These are phyloP conservation scores for Pichia pseudocactophila DNA, from an alignment of 805 yeast species.

Conservation along the genomic window DNA sequence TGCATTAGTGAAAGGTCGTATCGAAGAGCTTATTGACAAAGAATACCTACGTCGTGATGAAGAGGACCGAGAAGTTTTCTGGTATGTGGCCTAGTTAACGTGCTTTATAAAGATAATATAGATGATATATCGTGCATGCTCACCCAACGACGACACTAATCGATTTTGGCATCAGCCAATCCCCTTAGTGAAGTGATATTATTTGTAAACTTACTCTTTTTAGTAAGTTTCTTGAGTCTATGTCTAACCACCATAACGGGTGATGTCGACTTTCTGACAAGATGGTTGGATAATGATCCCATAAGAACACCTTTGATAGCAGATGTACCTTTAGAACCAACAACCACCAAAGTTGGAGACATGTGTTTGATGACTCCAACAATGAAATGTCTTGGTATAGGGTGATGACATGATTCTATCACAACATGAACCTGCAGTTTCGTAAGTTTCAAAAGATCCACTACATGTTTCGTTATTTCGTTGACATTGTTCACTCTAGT, in stretches of 20 bases:
- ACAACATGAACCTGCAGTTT: slow-evolving; percentile 67
- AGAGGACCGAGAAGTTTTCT: slow-evolving; percentile 49
- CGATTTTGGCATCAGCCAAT: slow-evolving; percentile 33
- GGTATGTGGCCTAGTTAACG: slow-evolving; percentile 50
- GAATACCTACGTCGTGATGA: slow-evolving; percentile 73
- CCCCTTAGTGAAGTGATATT: slow-evolving; percentile 43
- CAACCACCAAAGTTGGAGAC: slow-evolving; percentile 64
- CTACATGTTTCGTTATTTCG: slow-evolving; percentile 31
- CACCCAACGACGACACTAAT: slow-evolving; percentile 17
- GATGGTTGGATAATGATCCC: slow-evolving; percentile 64
- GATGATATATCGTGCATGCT: no score
- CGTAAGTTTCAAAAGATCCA: slow-evolving; percentile 48
- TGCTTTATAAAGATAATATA: no score
- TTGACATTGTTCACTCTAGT: slow-evolving; percentile 36
- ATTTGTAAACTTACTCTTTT: slow-evolving; percentile 45
- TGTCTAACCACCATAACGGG: slow-evolving; percentile 78
- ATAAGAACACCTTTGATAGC: slow-evolving; percentile 66
- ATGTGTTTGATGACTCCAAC: slow-evolving; percentile 62
- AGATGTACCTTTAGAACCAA: slow-evolving; percentile 66
- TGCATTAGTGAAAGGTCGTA: slow-evolving; percentile 55
- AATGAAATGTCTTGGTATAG: slow-evolving; percentile 62
- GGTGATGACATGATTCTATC: slow-evolving; percentile 66
- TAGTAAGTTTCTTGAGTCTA: slow-evolving; percentile 58
- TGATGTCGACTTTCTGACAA: slow-evolving; percentile 60
- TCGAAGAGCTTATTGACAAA: slow-evolving; percentile 68